Conservation (phyloP, 352 stramenopile genomes). For the Thalassiosira mediterranea region DNA sequence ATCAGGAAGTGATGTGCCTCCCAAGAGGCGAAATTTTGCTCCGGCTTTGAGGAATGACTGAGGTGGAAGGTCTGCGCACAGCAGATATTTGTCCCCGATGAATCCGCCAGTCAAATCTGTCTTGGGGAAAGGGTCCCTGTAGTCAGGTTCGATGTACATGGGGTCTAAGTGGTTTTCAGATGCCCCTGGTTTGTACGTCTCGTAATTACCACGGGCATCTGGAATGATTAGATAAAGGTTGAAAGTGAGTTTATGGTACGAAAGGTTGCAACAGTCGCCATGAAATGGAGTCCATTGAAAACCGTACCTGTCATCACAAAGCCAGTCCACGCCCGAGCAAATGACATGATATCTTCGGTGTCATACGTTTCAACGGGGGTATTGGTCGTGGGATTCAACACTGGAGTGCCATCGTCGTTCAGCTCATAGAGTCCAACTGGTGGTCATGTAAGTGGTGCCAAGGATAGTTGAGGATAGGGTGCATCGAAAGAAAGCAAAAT, state of each 20-base stretch:
- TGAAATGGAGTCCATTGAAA: too few relatives aligned
- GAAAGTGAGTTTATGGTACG: too few relatives aligned
- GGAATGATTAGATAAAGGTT: too few relatives aligned
- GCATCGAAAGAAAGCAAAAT: too few relatives aligned
- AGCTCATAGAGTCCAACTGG: slow-evolving; percentile 70
- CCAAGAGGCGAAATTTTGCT: slow-evolving; percentile 59
- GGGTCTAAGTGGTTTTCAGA: slow-evolving; percentile 70
- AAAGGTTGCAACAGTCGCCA: too few relatives aligned
- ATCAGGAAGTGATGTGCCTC: slow-evolving; percentile 39
- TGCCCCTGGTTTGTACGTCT: slow-evolving; percentile 8
- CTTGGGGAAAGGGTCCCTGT: slow-evolving; percentile 77
- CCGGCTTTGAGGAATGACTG: slow-evolving; percentile 65
- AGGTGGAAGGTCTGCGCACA: slow-evolving; percentile 36
- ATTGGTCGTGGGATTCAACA: slow-evolving; percentile 48
- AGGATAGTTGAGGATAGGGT: too few relatives aligned
- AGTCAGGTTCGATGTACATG: slow-evolving; percentile 66
- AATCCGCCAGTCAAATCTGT: slow-evolving; percentile 64
- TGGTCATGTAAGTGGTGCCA: too few relatives aligned
- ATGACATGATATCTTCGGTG: slow-evolving; percentile 79
- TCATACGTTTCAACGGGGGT: slow-evolving; percentile 59
- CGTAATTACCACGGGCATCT: not conserved
- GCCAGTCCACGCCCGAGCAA: slow-evolving; percentile 75
- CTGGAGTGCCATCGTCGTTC: slow-evolving; percentile 66
- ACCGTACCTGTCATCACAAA: not conserved
- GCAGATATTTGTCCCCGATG: slow-evolving; percentile 58